Evolutionary conservation across 2,329 filamentous ascomycete genomes (phyloP).

Genomic region (Pyricularia sp.): DNA sequence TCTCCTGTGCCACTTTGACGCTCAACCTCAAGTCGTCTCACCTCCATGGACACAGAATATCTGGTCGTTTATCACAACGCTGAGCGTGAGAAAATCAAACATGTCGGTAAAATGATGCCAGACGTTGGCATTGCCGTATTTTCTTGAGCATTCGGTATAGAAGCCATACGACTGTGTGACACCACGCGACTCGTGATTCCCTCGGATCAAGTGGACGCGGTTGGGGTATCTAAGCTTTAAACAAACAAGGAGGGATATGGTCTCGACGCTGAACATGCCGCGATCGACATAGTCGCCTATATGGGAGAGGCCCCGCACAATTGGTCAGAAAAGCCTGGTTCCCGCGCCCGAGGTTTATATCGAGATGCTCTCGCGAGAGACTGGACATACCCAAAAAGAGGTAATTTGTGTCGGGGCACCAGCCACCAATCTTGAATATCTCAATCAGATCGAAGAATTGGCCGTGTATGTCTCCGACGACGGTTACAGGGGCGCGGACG

Average conservation of each 20-base stretch:
- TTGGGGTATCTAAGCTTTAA: slow-evolving; percentile 94
- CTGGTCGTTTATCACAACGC: slow-evolving; percentile 96
- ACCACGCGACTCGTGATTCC: slow-evolving; percentile 95
- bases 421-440: slow-evolving; percentile 97
- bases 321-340: slow-evolving; percentile 1
- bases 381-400: slow-evolving; percentile 70
- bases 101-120: slow-evolving; percentile 99
- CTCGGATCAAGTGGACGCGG: slow-evolving; percentile 90
- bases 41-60: slow-evolving; percentile 98
- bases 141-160: slow-evolving; percentile 95
- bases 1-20: not conserved
- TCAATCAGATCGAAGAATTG: slow-evolving; percentile 99
- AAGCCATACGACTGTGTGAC: slow-evolving; percentile 99
- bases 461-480: slow-evolving; percentile 96
- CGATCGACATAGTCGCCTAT: slow-evolving; percentile 95
- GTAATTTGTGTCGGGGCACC: slow-evolving; percentile 97
- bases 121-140: slow-evolving; percentile 97
- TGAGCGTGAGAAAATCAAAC: slow-evolving; percentile 96
- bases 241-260: slow-evolving; percentile 94
- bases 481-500: slow-evolving; percentile 88
- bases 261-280: slow-evolving; percentile 97
- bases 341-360: not conserved
- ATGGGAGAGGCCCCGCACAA: not conserved
- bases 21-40: slow-evolving; percentile 20
- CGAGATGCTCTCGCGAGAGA: not conserved